Base-by-base conservation (phyloP, 176 grass and related monocot genomes). In the Oryza meyeriana region DNA sequence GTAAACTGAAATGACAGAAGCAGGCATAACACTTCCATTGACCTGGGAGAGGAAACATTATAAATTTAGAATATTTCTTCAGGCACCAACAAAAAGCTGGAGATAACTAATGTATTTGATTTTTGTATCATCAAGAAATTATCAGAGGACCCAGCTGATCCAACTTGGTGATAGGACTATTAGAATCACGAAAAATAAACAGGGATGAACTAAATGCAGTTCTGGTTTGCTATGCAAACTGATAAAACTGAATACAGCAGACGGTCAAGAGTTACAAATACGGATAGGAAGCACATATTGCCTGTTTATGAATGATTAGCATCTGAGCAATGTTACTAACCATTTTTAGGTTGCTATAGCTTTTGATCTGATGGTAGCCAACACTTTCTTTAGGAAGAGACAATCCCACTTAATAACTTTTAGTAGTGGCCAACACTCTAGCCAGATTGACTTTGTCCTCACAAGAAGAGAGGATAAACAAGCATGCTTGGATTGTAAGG, bases 21-120 rank as follows among this genome's bases (percentile, higher is more conserved):
- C 92, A 10, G 95, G 92, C 88, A 98, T 92, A 74, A 98, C 65
- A 76, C 95, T 98, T 77, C 95, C 95, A 63, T 93, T 94, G 40
- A 98, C 95, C 95, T 98, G 82, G 59, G 62, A 47, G 79, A 74
- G 18, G 50, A 55, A 80, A 34, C 5, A 12, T 2, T 61, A 79
- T 66, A 58, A n/a, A 9, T 9, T 58, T 24, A 58, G 6, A 12
- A 1, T 66, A 79, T 71, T 40, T 57, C 71, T 72, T 78, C 47
- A 78, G 29, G 20, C 36, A 69, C 69, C 25, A 75, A 77, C 33
- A 35, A 17, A 10, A 82, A 62, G 35, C 2, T 31, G 31, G 24
- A 31, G 10, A 58, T 7, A 50, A 6, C 17, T 50, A 50, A 50
- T 7, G 47, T 50, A 50, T 50, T 50, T 18, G 5, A 50, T 20